A percentile compares a stretch with the other conserved stretches of the same genome.
These are phyloP conservation scores for Heliamphora pulchella DNA, from an alignment of 179 eudicot species.

Conservation along the genomic window DNA sequence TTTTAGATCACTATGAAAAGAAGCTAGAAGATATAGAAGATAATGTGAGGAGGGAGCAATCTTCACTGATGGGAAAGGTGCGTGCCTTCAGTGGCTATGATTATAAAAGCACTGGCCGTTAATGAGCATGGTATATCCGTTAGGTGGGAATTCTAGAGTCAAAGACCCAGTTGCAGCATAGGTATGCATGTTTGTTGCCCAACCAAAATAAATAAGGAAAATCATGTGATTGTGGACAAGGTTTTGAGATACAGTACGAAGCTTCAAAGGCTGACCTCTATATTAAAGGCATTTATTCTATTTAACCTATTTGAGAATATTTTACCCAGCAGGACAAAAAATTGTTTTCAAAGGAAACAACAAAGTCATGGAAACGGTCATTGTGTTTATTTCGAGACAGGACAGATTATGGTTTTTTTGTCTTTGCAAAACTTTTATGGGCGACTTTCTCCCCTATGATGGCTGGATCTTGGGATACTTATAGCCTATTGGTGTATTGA, in stretches of 20 bases:
- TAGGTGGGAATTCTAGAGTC: not conserved
- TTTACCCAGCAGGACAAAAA: not conserved
- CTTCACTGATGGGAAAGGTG: conserved; percentile 51
- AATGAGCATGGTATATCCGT: not conserved
- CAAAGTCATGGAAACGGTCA: not conserved
- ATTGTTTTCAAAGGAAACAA: not conserved
- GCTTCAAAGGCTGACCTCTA: too few species aligned
- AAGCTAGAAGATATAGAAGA: conserved; percentile 58
- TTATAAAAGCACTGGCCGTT: not conserved
- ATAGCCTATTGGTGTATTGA: not conserved
- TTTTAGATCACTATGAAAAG: conserved; percentile 52
- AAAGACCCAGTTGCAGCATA: not conserved
- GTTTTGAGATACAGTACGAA: too few species aligned
- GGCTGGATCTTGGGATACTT: not conserved
- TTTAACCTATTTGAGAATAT: not conserved
- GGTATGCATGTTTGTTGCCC: not conserved
- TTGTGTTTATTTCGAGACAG: not conserved
- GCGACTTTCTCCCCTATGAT: not conserved
- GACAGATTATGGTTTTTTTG: conserved; percentile 10
- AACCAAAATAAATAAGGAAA: too few species aligned
- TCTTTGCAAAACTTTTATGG: not conserved
- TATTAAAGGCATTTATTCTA: too few species aligned
- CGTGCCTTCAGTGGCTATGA: conserved; percentile 1
- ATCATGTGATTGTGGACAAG: too few species aligned
- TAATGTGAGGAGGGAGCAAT: conserved; percentile 50